phyloP scores from a whole-genome alignment of 2,329 filamentous ascomycete genomes.

The Fusarium sp. region DNA sequence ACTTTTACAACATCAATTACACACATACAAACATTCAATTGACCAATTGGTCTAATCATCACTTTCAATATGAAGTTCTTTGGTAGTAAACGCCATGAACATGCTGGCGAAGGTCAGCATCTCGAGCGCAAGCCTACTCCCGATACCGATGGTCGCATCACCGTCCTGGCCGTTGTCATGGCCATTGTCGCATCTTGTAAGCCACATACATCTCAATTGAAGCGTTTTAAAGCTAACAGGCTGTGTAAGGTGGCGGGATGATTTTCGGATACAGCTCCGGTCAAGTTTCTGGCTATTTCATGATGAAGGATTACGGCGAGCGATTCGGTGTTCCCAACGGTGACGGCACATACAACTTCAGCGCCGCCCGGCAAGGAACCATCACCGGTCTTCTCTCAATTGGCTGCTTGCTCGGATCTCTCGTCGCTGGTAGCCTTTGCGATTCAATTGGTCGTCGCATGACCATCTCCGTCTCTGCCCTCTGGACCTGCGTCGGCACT shows the following conservation, averaged over 20 bases:
- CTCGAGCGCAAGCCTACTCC: constrained; percentile 33
- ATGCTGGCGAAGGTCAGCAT: constrained; percentile 36
- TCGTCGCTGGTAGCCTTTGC: constrained; percentile 70
- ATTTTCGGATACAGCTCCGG: constrained; percentile 70
- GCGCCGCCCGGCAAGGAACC: constrained; percentile 70
- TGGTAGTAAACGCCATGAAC: constrained; percentile 34
- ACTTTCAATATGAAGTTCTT: constrained; percentile 38
- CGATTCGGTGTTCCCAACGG: constrained; percentile 64
- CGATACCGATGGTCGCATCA: constrained; percentile 50
- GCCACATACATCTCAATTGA: too few species aligned
- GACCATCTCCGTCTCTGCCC: constrained; percentile 71
- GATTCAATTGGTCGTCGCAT: constrained; percentile 71
- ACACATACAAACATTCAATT: constrained; percentile 7
- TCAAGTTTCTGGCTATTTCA: constrained; percentile 72
- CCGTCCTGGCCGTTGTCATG: constrained; percentile 60
- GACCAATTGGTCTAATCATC: neutral
- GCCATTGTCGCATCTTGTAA: constrained; percentile 61
- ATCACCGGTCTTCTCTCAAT: constrained; percentile 72
- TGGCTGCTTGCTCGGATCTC: constrained; percentile 69
- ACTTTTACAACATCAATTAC: constrained; percentile 18
- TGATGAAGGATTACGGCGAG: constrained; percentile 67
- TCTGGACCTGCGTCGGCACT: constrained; percentile 74
- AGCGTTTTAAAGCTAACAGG: too few species aligned
- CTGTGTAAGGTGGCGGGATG: constrained; percentile 60
- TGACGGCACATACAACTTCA: constrained; percentile 62